Evolutionary conservation across 2,329 filamentous ascomycete species (phyloP).

Genomic region (Colletotrichum sp.): DNA sequence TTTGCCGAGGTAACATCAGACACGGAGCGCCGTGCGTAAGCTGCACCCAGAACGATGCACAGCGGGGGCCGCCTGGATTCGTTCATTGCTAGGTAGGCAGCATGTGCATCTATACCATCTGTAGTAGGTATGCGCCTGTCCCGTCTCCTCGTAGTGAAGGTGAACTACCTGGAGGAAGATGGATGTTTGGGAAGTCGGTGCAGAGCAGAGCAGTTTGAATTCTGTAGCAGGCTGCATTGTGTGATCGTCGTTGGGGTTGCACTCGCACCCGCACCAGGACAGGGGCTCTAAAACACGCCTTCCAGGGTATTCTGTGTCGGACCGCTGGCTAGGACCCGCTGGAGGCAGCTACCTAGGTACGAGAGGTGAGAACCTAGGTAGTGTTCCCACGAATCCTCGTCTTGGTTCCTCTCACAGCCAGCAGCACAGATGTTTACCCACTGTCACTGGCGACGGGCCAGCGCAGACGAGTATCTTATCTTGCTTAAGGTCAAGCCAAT

Average conservation of each 20-base stretch:
- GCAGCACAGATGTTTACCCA: neutral
- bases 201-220: neutral
- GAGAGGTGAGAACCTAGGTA: neutral
- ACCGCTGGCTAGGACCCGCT: neutral
- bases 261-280: neutral
- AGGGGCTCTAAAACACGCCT: neutral
- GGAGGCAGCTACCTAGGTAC: neutral
- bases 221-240: conserved; percentile 16
- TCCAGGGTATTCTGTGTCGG: neutral
- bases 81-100: neutral
- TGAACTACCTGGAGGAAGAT: neutral
- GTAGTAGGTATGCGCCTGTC: neutral
- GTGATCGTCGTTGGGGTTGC: conserved; percentile 11
- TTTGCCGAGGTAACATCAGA: neutral
- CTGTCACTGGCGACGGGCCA: neutral
- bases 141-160: neutral
- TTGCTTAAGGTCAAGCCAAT: neutral
- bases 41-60: neutral
- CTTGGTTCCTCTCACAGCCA: neutral
- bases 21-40: neutral
- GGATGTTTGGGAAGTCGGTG: neutral
- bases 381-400: neutral
- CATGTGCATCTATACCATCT: neutral
- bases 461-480: neutral
- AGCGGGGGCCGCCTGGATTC: neutral